Evolutionary conservation across 352 stramenopile species (phyloP).

Genomic region (Globisporangium paroecandrum): DNA sequence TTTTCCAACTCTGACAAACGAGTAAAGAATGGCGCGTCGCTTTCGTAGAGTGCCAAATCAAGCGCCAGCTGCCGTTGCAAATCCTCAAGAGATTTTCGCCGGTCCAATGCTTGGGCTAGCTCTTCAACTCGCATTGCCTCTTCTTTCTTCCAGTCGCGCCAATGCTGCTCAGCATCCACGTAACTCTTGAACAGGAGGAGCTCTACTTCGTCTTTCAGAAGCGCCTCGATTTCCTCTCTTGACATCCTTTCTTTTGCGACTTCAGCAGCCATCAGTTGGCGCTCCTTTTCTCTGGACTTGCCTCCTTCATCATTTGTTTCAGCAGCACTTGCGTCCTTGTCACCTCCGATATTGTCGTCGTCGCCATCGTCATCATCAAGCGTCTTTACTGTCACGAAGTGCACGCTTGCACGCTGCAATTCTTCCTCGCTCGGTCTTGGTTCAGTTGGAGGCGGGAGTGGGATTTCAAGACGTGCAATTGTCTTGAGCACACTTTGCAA

Average conservation of each 20-base stretch:
- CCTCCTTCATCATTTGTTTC: not conserved
- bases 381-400: slow-evolving; percentile 29
- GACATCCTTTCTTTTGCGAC: slow-evolving; percentile 11
- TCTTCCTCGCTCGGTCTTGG: slow-evolving; percentile 36
- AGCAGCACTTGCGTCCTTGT: slow-evolving; percentile 1
- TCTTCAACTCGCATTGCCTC: slow-evolving; percentile 41
- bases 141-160: slow-evolving; percentile 44
- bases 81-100: slow-evolving; percentile 20
- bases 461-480: slow-evolving; percentile 31
- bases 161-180: slow-evolving; percentile 40
- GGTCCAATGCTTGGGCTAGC: slow-evolving; percentile 27
- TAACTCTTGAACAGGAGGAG: slow-evolving; percentile 39
- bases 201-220: slow-evolving; percentile 46
- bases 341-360: not conserved
- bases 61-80: slow-evolving; percentile 35
- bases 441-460: slow-evolving; percentile 22
- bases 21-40: slow-evolving; percentile 48
- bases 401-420: slow-evolving; percentile 30
- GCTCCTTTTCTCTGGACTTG: not conserved
- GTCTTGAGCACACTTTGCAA: slow-evolving; percentile 23
- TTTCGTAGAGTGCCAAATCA: slow-evolving; percentile 45
- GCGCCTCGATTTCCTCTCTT: slow-evolving; percentile 15
- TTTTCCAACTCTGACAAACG: slow-evolving; percentile 43
- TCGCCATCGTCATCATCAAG: slow-evolving; percentile 23
- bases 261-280: slow-evolving; percentile 4